Evolutionary conservation across 129 eudicot species (phyloP).

Genomic region (Flaveria bidentis): DNA sequence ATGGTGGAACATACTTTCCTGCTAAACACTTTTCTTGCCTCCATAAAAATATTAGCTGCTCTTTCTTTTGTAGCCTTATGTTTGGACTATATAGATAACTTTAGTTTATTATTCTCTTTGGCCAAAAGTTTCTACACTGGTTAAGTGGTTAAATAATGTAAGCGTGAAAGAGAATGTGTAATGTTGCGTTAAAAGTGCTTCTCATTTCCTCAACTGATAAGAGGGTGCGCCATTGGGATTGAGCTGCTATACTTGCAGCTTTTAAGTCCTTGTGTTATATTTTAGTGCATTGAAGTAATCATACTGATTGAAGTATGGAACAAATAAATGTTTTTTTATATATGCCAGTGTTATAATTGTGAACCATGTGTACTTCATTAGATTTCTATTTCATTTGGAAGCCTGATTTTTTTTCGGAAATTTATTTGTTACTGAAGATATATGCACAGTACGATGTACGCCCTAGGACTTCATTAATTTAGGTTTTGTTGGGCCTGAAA

Average conservation of each 20-base stretch:
- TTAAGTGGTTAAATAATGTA: background rate
- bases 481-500: background rate
- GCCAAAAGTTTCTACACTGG: background rate
- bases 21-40: background rate
- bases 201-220: background rate
- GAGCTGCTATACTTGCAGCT: background rate
- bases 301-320: background rate
- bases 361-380: constrained; percentile 1
- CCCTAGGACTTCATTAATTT: background rate
- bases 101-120: background rate
- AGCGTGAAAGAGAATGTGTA: background rate
- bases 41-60: background rate
- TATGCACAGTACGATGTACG: background rate
- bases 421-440: background rate
- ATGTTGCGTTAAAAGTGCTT: background rate
- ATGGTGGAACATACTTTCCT: background rate
- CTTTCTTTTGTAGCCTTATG: background rate
- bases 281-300: background rate
- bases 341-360: background rate
- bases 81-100: background rate
- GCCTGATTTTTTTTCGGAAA: background rate
- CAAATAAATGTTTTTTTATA: background rate
- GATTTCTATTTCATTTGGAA: background rate
- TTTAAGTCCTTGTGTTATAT: background rate
- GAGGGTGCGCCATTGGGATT: background rate